These are phyloP conservation scores for Neurospora intermedia DNA, from an alignment of 495 filamentous ascomycete genomes.

Conservation along the genomic window DNA sequence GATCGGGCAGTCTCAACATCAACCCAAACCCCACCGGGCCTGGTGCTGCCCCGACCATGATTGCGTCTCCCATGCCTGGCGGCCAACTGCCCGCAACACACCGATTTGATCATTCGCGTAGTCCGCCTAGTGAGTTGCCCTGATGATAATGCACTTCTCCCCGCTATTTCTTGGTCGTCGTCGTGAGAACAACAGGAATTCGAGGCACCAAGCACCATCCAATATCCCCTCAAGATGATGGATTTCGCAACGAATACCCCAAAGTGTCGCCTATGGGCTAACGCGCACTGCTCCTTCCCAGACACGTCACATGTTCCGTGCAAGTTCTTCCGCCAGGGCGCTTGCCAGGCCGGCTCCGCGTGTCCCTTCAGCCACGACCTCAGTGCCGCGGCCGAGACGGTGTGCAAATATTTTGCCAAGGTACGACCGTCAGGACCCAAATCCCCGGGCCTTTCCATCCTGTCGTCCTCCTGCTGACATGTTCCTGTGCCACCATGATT, in stretches of 20 bases:
- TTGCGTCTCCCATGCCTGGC: slow-evolving; percentile 30
- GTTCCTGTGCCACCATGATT: slow-evolving; percentile 12
- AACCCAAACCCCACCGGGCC: slow-evolving; percentile 23
- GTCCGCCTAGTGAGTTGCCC: slow-evolving; percentile 63
- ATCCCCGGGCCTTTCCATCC: slow-evolving; percentile 1
- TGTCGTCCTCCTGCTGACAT: slow-evolving; percentile 20
- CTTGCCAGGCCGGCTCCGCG: slow-evolving; percentile 89
- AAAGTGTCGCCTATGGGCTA: not conserved
- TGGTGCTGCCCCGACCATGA: slow-evolving; percentile 13
- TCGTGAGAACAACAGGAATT: not conserved
- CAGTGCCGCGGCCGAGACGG: slow-evolving; percentile 64
- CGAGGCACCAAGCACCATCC: not conserved
- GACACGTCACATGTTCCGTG: slow-evolving; percentile 97
- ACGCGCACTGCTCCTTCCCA: slow-evolving; percentile 21
- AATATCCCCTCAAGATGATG: not conserved
- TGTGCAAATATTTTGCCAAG: slow-evolving; percentile 98
- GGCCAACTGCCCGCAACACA: slow-evolving; percentile 12
- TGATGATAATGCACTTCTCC: not conserved
- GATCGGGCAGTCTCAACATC: slow-evolving; percentile 44
- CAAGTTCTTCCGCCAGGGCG: slow-evolving; percentile 96
- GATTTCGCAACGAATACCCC: not conserved
- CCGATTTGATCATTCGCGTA: slow-evolving; percentile 59
- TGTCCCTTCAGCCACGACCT: slow-evolving; percentile 94
- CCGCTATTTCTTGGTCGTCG: not conserved
- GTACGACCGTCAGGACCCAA: slow-evolving; percentile 31